Conservation (phyloP, 2,329 filamentous ascomycete genomes). For the Cladosporium sp. region DNA sequence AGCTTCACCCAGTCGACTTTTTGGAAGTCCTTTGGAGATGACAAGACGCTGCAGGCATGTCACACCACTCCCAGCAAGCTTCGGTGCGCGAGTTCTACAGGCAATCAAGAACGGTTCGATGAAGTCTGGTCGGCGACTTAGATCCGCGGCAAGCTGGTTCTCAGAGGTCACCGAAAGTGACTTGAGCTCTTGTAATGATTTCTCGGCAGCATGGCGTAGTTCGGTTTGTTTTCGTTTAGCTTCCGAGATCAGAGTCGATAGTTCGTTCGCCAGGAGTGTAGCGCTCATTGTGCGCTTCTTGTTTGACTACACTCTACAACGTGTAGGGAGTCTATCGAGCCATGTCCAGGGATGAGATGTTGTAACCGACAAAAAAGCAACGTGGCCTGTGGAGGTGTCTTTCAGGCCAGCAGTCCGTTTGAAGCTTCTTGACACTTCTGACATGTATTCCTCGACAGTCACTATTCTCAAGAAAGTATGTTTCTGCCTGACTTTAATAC, state of each 20-base stretch:
- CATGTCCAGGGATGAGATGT: constrained; percentile 3
- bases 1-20: constrained; percentile 76
- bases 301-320: not conserved
- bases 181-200: constrained; percentile 86
- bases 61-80: constrained; percentile 82
- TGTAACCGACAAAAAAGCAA: too few species aligned
- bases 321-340: not conserved
- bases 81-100: constrained; percentile 83
- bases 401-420: too few species aligned
- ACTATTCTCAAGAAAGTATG: too few species aligned
- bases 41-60: constrained; percentile 87
- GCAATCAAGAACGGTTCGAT: constrained; percentile 92
- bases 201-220: constrained; percentile 85
- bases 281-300: constrained; percentile 24
- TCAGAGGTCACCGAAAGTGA: constrained; percentile 70
- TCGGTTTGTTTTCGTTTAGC: constrained; percentile 93
- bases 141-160: constrained; percentile 69
- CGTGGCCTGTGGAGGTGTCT: too few species aligned
- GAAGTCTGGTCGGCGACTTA: constrained; percentile 76
- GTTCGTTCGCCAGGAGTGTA: constrained; percentile 29
- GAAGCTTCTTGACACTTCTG: too few species aligned
- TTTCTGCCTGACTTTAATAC: too few species aligned
- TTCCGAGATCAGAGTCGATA: constrained; percentile 48
- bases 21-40: constrained; percentile 73
- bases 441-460: too few species aligned